Base-by-base conservation (phyloP, 139 green algal genomes). In the Volvox africanus region DNA sequence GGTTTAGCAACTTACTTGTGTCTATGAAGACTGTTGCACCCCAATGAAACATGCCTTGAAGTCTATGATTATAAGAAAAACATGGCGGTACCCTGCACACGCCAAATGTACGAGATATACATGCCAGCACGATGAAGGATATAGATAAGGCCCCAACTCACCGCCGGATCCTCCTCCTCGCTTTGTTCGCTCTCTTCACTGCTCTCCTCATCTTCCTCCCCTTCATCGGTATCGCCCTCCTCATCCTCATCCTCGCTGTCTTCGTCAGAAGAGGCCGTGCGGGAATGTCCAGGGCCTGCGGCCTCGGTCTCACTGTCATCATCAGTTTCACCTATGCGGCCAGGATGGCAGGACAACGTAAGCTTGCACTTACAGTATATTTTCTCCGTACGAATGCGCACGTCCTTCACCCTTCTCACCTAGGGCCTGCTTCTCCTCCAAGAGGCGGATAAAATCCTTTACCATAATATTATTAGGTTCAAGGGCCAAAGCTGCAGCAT, bases 401-500 rank as follows among this genome's bases (percentile, higher is more conserved):
- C 44, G 5, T 9, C 44, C 44, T 9, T 55, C 5, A 55, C 44
- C 44, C 44, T 55, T 61, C 87, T 19, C 30, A 91, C 87, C 87
- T 17, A 91, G 22, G 33, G 61, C 28, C 13, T 79, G 61, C 33
- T 91, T 91, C 87, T 91, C 87, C 35, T 91, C 87, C 16, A 91
- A 61, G 12, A 91, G 26, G 21, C 62, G 22, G 3, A 86, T 30
- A 24, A 91, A 86, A 5, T 91, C 76, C 33, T 79, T 78, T 0
- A 91, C 19, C 61, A 91, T 86, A 2, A 33, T 3, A 61, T 91
- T 91, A 32, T 86, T 86, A 6, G 87, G 87, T 20, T 91, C 87
- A 11, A 91, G 61, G 0, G 61, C 21, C 16, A 71, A 1, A 32
- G 87, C 87, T 91, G 87, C 28, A 22, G 55, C 44, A 55, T 55